Evolutionary conservation across 2,329 filamentous ascomycete species (phyloP), one percentile per base, ranked within the genome.

Genomic region (Colletotrichum brevisporum): DNA sequence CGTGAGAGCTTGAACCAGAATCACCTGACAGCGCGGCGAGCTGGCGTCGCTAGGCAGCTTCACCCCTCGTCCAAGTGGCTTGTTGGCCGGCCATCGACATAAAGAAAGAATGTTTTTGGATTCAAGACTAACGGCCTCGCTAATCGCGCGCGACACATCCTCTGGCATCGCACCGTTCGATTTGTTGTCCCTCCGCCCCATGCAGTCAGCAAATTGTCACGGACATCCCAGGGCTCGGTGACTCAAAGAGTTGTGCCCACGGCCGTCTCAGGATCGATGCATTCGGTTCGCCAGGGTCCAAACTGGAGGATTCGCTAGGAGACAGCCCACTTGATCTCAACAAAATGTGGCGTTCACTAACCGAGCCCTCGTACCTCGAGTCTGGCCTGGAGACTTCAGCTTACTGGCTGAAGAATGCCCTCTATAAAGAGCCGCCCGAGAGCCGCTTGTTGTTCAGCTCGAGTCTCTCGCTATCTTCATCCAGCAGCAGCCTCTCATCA

Each of bases 331-430:
- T 47, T 31, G 50, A 26, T 50, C 62, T 69, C 66, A 69, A 69
- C 62, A 55, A 59, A 66, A 45, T 45, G 18, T 39, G 18, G 21
- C 12, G 61, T 45, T 60, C n/a, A 59, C 21, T 68, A 57, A 67
- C 52, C 18, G 16, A 31, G 43, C 55, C 24, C 26, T 50, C 1
- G 50, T 15, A 15, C 10, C 50, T 27, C 15, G 26, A 36, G 31
- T 10, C 31, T 13, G 50, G 24, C 6, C 24, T 24, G 6, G 16
- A 48, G 45, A 2, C 4, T 45, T 57, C 54, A 57, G 18, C 16
- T 18, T 50, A n/a, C 18, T 15, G 5, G 41, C 16, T 12, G 41
- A 43, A 15, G 41, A 16, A 52, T n/a, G 13, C 8, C 6, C 8
- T 36, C 16, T 52, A 52, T 52, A 52, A 52, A 26, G 50, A 52